Conservation (phyloP, 2,329 filamentous ascomycete species). For the Taxawa tesnikishii region DNA sequence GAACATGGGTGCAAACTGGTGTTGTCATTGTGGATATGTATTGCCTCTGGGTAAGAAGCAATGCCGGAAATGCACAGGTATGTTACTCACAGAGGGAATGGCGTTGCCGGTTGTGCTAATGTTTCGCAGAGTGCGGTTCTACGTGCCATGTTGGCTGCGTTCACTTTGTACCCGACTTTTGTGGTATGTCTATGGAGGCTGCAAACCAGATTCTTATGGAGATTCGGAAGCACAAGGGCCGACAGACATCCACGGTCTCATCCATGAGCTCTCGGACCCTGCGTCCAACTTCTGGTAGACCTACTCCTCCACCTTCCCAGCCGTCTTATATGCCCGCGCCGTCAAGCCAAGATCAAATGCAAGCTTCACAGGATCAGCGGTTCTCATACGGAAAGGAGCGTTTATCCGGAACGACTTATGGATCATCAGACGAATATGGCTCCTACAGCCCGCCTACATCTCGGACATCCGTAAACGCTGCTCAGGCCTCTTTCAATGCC, state of each 20-base stretch:
- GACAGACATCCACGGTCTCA: conserved; percentile 37
- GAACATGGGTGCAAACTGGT: conserved; percentile 98
- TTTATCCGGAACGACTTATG: conserved; percentile 15
- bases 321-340: conserved; percentile 21
- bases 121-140: conserved; percentile 67
- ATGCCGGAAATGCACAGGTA: conserved; percentile 65
- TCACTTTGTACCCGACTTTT: conserved; percentile 95
- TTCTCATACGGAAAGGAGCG: conserved; percentile 38
- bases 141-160: conserved; percentile 86
- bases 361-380: conserved; percentile 22
- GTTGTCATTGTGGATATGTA: conserved; percentile 95
- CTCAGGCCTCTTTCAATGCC: conserved; percentile 31
- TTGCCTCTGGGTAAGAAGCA: conserved; percentile 92
- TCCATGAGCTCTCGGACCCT: conserved; percentile 55
- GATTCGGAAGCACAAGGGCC: conserved; percentile 66
- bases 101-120: conserved; percentile 7
- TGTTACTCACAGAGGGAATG: conserved; percentile 4
- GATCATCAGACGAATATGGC: background rate
- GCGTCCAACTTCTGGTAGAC: conserved; percentile 38
- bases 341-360: conserved; percentile 24
- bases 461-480: conserved; percentile 32
- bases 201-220: conserved; percentile 89
- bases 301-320: conserved; percentile 28
- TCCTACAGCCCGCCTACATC: conserved; percentile 27
- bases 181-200: conserved; percentile 96